Evolutionary conservation across 2,329 filamentous ascomycete species (phyloP).

Genomic region (Ramularia endophylla): DNA sequence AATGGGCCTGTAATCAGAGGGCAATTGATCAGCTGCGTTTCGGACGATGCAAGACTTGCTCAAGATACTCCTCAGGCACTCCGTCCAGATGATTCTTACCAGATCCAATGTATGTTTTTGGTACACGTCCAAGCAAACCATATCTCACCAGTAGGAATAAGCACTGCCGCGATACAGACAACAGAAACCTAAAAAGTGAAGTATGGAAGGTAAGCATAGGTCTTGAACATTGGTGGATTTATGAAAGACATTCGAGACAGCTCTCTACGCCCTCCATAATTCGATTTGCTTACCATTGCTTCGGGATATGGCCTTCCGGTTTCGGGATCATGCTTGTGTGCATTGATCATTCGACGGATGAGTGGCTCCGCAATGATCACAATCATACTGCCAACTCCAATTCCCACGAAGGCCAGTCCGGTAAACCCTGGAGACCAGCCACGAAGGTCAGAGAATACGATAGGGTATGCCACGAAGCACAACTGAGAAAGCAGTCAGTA

Average conservation of each 20-base stretch:
- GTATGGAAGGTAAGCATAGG: no score
- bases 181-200: no score
- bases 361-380: conserved; percentile 57
- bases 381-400: conserved; percentile 52
- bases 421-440: conserved; percentile 70
- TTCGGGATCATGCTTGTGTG: conserved; percentile 65
- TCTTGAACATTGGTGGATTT: no score
- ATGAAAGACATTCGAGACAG: no score
- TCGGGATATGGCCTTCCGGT: conserved; percentile 72
- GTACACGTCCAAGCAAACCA: conserved; percentile 86
- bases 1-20: conserved; percentile 53
- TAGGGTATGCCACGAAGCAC: conserved; percentile 85
- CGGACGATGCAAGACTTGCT: no score
- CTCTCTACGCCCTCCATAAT: no score
- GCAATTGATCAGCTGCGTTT: no score
- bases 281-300: conserved; percentile 73
- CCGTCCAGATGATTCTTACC: conserved; percentile 29
- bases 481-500: conserved; percentile 37
- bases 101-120: conserved; percentile 76
- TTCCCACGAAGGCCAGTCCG: conserved; percentile 73
- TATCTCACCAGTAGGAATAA: conserved; percentile 72
- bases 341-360: conserved; percentile 70
- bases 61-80: no score
- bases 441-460: conserved; percentile 68
- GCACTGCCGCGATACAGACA: conserved; percentile 69